A percentile compares a stretch with the other conserved stretches of the same genome.
Conservation (phyloP, 2,329 filamentous ascomycete species). For the Metarhizium rileyi region DNA sequence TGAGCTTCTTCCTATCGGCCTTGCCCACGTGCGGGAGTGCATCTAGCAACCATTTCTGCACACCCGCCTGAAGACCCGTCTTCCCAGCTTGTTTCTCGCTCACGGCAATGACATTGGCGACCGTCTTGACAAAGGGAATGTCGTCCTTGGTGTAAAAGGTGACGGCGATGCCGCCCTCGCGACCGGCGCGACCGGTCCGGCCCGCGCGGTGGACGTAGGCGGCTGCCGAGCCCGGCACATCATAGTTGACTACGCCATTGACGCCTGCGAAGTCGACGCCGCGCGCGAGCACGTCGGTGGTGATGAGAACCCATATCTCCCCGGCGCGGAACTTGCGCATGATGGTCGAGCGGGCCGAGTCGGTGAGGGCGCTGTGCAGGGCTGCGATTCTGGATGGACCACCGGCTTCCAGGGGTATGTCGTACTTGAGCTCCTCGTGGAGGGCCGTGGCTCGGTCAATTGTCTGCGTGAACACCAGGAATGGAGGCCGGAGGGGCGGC, state of each 20-base stretch:
- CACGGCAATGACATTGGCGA: conserved; percentile 83
- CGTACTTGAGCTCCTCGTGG: conserved; percentile 83
- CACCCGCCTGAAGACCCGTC: conserved; percentile 42
- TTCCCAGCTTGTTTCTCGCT: conserved; percentile 63
- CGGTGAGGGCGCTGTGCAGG: conserved; percentile 77
- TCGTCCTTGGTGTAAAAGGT: conserved; percentile 96
- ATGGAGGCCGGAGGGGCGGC: conserved; percentile 67
- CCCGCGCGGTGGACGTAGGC: conserved; percentile 91
- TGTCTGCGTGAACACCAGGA: conserved; percentile 93
- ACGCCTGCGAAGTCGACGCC: conserved; percentile 93
- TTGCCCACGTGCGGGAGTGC: conserved; percentile 77
- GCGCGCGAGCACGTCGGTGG: conserved; percentile 83
- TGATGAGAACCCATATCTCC: conserved; percentile 94
- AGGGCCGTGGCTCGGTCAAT: conserved; percentile 83
- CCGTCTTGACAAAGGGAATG: conserved; percentile 75
- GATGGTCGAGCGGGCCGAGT: conserved; percentile 63
- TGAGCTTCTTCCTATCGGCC: conserved; percentile 72
- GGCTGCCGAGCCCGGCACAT: conserved; percentile 84
- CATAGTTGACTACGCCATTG: conserved; percentile 95
- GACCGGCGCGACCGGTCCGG: conserved; percentile 78
- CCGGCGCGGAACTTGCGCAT: conserved; percentile 87
- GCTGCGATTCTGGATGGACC: conserved; percentile 79
- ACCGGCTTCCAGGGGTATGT: conserved; percentile 82
- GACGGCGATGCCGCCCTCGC: conserved; percentile 79
- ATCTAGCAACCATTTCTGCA: conserved; percentile 82